These are phyloP conservation scores for Ajuga chamaepitys DNA, from an alignment of 257 asterid species.

Conservation along the genomic window DNA sequence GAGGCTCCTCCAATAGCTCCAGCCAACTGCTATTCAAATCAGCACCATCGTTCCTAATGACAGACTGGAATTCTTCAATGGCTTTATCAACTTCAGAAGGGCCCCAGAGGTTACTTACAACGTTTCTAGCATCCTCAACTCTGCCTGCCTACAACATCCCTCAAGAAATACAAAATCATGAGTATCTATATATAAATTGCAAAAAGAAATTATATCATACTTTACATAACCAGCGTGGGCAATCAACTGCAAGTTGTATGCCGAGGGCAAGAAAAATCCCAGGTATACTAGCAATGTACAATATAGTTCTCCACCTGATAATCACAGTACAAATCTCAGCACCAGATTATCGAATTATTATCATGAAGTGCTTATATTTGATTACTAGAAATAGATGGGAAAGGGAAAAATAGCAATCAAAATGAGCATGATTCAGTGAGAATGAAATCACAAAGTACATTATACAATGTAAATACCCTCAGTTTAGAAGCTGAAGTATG, in stretches of 20 bases:
- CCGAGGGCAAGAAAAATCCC: constrained; percentile 68
- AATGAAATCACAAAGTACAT: background rate
- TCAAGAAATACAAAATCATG: constrained; percentile 2
- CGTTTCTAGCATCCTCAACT: constrained; percentile 58
- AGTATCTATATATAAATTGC: background rate
- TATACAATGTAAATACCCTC: background rate
- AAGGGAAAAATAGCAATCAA: background rate
- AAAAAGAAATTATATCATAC: constrained; percentile 29
- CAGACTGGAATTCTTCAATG: constrained; percentile 65
- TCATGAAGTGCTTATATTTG: background rate
- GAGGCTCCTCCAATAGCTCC: constrained; percentile 76
- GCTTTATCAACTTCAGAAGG: constrained; percentile 54
- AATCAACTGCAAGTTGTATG: constrained; percentile 80
- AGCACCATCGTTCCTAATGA: constrained; percentile 55
- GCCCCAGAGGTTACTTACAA: constrained; percentile 62
- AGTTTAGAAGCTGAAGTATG: background rate
- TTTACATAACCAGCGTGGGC: constrained; percentile 96
- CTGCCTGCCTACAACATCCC: constrained; percentile 51
- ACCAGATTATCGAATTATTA: background rate
- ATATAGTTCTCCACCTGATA: constrained; percentile 80
- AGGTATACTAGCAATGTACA: constrained; percentile 62
- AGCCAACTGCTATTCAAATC: constrained; percentile 76
- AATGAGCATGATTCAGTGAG: background rate
- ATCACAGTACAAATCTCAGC: constrained; percentile 1
- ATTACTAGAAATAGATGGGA: background rate